Evolutionary conservation across 225 moss, liverwort and hornwort genomes (phyloP), one percentile per base, ranked within the genome.

Genomic region (Antitrichia curtipendula): DNA sequence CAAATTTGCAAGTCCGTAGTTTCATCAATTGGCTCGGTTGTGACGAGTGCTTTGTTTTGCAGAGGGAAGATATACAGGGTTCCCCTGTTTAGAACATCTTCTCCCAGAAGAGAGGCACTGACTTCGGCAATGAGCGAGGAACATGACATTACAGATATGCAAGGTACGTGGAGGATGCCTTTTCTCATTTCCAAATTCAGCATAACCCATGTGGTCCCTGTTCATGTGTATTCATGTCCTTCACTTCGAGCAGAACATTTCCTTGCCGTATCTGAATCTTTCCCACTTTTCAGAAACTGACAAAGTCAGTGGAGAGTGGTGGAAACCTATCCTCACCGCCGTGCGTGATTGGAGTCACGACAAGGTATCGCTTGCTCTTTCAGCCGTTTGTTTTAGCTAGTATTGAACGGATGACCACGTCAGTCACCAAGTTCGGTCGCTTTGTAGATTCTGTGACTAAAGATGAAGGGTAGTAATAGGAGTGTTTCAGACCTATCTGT

Each of bases 281-380:
- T 89, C 85, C 87, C 92, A 90, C 90, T 87, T 90, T 90, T 89
- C 92, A 92, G 92, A 92, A 92, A 85, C 90, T 92, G 92, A 92
- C 89, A 92, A 90, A 86, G 92, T 92, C 92, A 92, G 90, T 92
- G 90, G 87, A 89, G 92, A 92, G 90, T 90, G 90, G 90, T 90
- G 92, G 92, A 86, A 92, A 74, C 79, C 87, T 90, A 36, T 85
- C 89, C 88, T 92, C 92, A 85, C 68, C 90, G 90, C 90, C 89
- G 85, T 92, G 83, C 90, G 90, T 85, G 89, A 90, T 76, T 89
- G 92, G 92, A 92, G 90, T 90, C 84, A 87, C 85, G 90, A 90
- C 73, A 92, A 90, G 92, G 92, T 92, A 90, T 92, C 90, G 87
- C 87, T 88, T 92, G 92, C 87, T 82, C 92, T 88, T 88, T 90